phyloP scores from a whole-genome alignment of 352 stramenopile genomes.

The Phytophthora nicotianae region DNA sequence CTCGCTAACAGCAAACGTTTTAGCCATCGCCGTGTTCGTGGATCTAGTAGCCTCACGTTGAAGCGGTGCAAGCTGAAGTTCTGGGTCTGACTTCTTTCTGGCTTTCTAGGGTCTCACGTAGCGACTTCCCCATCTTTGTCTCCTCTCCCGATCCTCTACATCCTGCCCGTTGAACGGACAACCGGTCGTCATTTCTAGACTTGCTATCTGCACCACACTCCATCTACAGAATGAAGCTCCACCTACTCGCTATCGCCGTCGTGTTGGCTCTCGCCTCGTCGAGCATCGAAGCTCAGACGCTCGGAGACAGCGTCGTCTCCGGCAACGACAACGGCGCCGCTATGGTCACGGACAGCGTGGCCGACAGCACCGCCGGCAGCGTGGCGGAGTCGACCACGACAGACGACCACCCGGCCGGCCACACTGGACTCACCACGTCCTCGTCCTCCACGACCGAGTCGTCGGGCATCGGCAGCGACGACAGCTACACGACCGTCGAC shows the following conservation, averaged over 20 bases:
- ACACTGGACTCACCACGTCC: conserved; percentile 15
- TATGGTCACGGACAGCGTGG: conserved; percentile 22
- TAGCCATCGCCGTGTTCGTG: not conserved
- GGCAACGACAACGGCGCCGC: conserved; percentile 35
- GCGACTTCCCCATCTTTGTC: conserved; percentile 21
- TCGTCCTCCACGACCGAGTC: conserved; percentile 1
- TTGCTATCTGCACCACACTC: conserved; percentile 15
- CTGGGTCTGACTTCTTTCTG: conserved; percentile 17
- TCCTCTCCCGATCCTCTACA: conserved; percentile 27
- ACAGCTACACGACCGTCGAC: conserved; percentile 20
- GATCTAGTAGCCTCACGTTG: not conserved
- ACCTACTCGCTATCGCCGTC: conserved; percentile 25
- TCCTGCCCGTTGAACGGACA: conserved; percentile 1
- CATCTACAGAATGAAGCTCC: conserved; percentile 31
- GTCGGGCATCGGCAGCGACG: conserved; percentile 16
- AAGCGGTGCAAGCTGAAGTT: conserved; percentile 12
- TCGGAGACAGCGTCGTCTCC: conserved; percentile 44
- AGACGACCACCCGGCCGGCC: conserved; percentile 13
- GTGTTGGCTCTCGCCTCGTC: conserved; percentile 22
- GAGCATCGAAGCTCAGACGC: conserved; percentile 30
- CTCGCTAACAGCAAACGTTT: too few species aligned
- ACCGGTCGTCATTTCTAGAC: conserved; percentile 16
- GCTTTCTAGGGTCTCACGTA: conserved; percentile 20
- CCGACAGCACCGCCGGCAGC: conserved; percentile 19
- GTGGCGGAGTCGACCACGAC: conserved; percentile 12